phyloP scores from a whole-genome alignment of 1,139 yeast genomes.

The Candida freyschussii region DNA sequence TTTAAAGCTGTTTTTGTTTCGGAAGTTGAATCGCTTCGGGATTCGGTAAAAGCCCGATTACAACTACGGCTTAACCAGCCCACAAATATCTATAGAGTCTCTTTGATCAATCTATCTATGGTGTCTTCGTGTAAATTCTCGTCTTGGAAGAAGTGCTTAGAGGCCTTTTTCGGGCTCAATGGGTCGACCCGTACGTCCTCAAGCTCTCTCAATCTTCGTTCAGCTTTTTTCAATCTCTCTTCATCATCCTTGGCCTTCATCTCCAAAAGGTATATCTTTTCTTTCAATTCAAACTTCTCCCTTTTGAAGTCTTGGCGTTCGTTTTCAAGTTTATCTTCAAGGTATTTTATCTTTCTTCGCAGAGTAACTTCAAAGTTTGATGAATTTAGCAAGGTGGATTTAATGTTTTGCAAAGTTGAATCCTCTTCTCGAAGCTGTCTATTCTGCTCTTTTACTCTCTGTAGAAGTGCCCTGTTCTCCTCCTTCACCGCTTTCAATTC shows the following conservation, averaged over 20 bases:
- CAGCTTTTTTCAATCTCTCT: slow-evolving; percentile 14
- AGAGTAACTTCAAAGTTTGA: slow-evolving; percentile 19
- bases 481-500: slow-evolving; percentile 13
- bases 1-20: too few relatives aligned
- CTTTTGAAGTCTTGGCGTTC: slow-evolving; percentile 20
- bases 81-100: slow-evolving; percentile 9
- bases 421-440: slow-evolving; percentile 12
- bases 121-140: slow-evolving; percentile 12
- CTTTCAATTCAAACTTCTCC: slow-evolving; percentile 24
- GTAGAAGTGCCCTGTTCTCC: slow-evolving; percentile 13
- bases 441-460: slow-evolving; percentile 12
- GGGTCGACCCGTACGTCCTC: slow-evolving; percentile 13
- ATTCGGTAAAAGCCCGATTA: too few relatives aligned
- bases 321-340: slow-evolving; percentile 26
- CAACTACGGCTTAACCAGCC: too few relatives aligned
- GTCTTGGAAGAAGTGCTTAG: neutral
- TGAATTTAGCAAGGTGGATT: slow-evolving; percentile 13
- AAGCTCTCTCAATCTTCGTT: slow-evolving; percentile 22
- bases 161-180: neutral
- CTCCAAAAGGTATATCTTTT: slow-evolving; percentile 23
- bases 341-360: slow-evolving; percentile 18
- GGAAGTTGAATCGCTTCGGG: too few relatives aligned
- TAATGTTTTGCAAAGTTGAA: slow-evolving; percentile 12
- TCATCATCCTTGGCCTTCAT: slow-evolving; percentile 23
- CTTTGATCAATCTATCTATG: slow-evolving; percentile 12